Base-by-base conservation (phyloP, 2,329 filamentous ascomycete species). In the Bertia moriformis region DNA sequence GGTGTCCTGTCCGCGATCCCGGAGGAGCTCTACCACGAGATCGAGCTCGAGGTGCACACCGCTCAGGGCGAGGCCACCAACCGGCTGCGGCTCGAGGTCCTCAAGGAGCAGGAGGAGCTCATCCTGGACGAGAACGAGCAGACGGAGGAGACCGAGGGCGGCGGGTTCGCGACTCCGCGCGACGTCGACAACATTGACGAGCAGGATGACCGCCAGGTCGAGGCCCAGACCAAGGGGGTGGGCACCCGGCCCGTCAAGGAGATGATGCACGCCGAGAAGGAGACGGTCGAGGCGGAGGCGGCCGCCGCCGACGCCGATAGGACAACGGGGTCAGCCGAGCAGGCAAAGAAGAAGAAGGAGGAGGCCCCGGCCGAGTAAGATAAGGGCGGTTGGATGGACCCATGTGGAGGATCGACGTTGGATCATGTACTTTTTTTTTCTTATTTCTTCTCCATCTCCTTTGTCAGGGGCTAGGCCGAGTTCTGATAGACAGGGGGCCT, bases 1-100 rank as follows among this genome's bases (percentile, higher is more conserved):
- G 84, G 87, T 40, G 91, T 98, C 4, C 68, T 98, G 32, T 93
- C 85, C 30, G 88, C 83, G 43, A 96, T 98, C 45, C 91, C 91
- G 2, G 91, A 98, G 61, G 91, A 98, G 60, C 71, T 98, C 32
- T 98, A 93, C 83, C 91, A 98, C 69, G 91, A 98, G 67, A 95
- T 98, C 46, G 91, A 96, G 62, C 81, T 98, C 20, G 91, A 98
- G 65, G 87, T 98, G 10, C 86, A 95, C 69, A 93, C 81, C 44
- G 88, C 89, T 37, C 91, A 98, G 63, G 91, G 91, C 44, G 89
- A 88, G 7, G 91, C 91, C 18, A 98, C 91, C 47, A 98, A 98
- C 74, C 95, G 93, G 72, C 91, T 96, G 69, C 82, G 91, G 57
- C 81, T 98, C 33, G 91, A 98, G 66, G 91, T 98, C 14, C 73